These are phyloP conservation scores for Kalanchoe fedtschenkoi DNA, from an alignment of 164 flowering plant genomes.

Conservation along the genomic window DNA sequence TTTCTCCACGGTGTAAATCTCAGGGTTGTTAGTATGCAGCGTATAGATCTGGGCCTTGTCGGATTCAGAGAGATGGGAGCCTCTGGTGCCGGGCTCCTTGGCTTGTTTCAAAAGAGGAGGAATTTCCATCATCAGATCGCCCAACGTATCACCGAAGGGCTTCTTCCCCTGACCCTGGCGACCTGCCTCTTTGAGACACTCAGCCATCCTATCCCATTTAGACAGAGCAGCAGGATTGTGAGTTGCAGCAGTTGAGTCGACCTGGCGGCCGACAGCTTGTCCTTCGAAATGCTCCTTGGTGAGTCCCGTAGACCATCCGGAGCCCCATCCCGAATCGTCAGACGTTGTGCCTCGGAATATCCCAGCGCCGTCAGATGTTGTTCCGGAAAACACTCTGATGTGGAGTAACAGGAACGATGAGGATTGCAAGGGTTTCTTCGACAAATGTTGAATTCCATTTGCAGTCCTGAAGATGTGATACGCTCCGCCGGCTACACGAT, in stretches of 20 bases:
- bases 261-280: constrained; percentile 38
- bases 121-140: constrained; percentile 33
- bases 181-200: constrained; percentile 26
- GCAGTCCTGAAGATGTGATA: too few relatives aligned
- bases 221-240: neutral
- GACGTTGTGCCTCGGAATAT: too few relatives aligned
- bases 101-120: constrained; percentile 56
- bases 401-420: too few relatives aligned
- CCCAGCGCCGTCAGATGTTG: too few relatives aligned
- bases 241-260: neutral
- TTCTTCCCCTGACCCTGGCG: constrained; percentile 20
- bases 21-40: constrained; percentile 72
- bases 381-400: too few relatives aligned
- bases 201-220: constrained; percentile 14
- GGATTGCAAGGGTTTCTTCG: too few relatives aligned
- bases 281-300: constrained; percentile 81
- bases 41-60: constrained; percentile 85
- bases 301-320: constrained; percentile 67
- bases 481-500: too few relatives aligned
- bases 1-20: constrained; percentile 68
- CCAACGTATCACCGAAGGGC: constrained; percentile 44
- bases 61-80: constrained; percentile 70
- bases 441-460: too few relatives aligned
- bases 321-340: constrained; percentile 43
- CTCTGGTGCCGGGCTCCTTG: constrained; percentile 79